phyloP scores from a whole-genome alignment of 495 filamentous ascomycete species.

The Podospora anserina region DNA sequence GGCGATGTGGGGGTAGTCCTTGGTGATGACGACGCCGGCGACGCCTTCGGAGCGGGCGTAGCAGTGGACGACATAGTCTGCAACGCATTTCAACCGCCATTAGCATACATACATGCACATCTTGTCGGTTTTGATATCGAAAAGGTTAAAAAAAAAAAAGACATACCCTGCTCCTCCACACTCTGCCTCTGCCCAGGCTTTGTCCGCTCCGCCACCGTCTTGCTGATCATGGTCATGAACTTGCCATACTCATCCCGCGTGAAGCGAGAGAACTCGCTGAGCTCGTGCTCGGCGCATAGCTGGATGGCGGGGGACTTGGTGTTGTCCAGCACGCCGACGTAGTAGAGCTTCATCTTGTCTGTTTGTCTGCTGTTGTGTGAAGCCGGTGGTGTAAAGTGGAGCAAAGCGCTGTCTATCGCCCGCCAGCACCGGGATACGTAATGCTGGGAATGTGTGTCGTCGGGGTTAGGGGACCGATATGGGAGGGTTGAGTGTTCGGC shows the following conservation, averaged over 20 bases:
- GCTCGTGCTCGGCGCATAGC: conserved; percentile 74
- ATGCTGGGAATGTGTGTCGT: neutral
- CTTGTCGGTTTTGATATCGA: neutral
- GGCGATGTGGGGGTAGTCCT: conserved; percentile 83
- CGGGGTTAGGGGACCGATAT: conserved; percentile 1
- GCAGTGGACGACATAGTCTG: conserved; percentile 81
- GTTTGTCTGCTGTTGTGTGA: neutral
- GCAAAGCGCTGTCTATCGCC: neutral
- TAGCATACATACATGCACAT: neutral
- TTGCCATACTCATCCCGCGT: conserved; percentile 65
- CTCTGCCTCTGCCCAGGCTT: conserved; percentile 84
- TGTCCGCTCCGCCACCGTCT: conserved; percentile 76
- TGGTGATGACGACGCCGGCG: conserved; percentile 81
- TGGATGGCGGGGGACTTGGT: conserved; percentile 68
- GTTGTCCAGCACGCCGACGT: conserved; percentile 70
- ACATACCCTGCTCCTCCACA: conserved; percentile 77
- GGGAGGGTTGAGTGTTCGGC: neutral
- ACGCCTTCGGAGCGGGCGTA: conserved; percentile 87
- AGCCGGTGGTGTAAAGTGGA: neutral
- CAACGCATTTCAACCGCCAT: neutral
- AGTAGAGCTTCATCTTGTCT: conserved; percentile 84
- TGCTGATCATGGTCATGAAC: conserved; percentile 67
- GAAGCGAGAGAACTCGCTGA: conserved; percentile 77
- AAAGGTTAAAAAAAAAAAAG: neutral
- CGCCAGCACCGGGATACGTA: neutral